phyloP scores from a whole-genome alignment of 352 stramenopile genomes.

The Pilasporangium apinafurcum region DNA sequence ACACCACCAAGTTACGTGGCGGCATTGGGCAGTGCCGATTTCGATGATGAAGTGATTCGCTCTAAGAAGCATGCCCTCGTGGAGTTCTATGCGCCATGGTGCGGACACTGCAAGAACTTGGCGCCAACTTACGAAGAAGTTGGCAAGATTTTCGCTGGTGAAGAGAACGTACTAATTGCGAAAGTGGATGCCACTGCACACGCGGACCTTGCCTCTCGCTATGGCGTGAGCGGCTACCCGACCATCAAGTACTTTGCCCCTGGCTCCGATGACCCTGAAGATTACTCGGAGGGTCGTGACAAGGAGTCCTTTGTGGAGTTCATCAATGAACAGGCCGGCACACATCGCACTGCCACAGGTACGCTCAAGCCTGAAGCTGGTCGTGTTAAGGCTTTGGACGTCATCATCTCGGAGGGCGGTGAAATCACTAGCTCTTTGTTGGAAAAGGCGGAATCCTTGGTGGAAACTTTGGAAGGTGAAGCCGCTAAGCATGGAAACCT shows the following conservation, averaged over 20 bases:
- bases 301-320: constrained; percentile 86
- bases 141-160: constrained; percentile 60
- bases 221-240: constrained; percentile 87
- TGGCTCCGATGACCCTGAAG: constrained; percentile 69
- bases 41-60: constrained; percentile 75
- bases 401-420: constrained; percentile 68
- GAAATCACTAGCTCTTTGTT: constrained; percentile 63
- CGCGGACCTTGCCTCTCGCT: constrained; percentile 51
- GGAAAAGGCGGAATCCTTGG: constrained; percentile 63
- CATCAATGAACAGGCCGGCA: constrained; percentile 88
- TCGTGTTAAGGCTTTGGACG: constrained; percentile 77
- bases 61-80: constrained; percentile 86
- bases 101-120: constrained; percentile 91
- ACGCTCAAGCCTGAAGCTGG: constrained; percentile 68
- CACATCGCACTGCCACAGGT: constrained; percentile 70
- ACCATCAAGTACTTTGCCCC: constrained; percentile 91
- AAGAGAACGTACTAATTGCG: constrained; percentile 76
- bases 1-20: constrained; percentile 63
- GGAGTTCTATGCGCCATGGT: constrained; percentile 94
- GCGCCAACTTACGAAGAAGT: constrained; percentile 87
- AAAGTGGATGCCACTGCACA: constrained; percentile 81
- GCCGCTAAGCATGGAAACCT: constrained; percentile 73
- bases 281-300: constrained; percentile 82
- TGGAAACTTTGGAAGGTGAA: constrained; percentile 62
- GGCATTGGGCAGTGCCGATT: constrained; percentile 55